Conservation (phyloP, 2,329 filamentous ascomycete genomes). For the Aspergillus felis region DNA sequence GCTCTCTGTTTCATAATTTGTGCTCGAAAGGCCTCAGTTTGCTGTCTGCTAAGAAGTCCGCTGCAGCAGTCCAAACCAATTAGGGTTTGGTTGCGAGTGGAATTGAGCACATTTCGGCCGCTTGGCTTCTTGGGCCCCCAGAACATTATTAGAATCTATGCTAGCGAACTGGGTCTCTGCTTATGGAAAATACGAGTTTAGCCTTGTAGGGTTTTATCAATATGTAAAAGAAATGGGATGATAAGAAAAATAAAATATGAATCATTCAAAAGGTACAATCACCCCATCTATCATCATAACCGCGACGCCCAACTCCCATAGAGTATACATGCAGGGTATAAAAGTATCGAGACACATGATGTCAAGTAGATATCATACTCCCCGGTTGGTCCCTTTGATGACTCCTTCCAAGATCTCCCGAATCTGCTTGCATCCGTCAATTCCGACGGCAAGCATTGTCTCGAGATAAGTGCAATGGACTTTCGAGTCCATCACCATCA, state of each 20-base stretch:
- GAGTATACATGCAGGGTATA: conserved; percentile 5
- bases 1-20: not conserved
- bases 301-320: conserved; percentile 6
- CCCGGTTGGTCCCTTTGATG: conserved; percentile 53
- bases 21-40: conserved; percentile 5
- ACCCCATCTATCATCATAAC: not conserved
- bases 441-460: conserved; percentile 85
- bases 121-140: not conserved
- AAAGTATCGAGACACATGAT: conserved; percentile 1
- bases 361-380: conserved; percentile 11
- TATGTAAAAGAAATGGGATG: not conserved
- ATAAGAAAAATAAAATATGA: not conserved
- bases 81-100: not conserved
- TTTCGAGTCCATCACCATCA: conserved; percentile 80
- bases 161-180: too few relatives aligned
- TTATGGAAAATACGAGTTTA: too few relatives aligned
- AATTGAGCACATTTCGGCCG: conserved; percentile 12
- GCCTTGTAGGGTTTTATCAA: not conserved
- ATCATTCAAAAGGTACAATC: not conserved
- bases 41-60: not conserved
- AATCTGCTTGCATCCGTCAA: conserved; percentile 88
- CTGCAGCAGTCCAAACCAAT: not conserved
- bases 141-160: too few relatives aligned
- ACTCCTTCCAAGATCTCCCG: conserved; percentile 75
- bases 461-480: conserved; percentile 78